Evolutionary conservation across 2,329 filamentous ascomycete genomes (phyloP).

Genomic region (Calonectria ilicicola): DNA sequence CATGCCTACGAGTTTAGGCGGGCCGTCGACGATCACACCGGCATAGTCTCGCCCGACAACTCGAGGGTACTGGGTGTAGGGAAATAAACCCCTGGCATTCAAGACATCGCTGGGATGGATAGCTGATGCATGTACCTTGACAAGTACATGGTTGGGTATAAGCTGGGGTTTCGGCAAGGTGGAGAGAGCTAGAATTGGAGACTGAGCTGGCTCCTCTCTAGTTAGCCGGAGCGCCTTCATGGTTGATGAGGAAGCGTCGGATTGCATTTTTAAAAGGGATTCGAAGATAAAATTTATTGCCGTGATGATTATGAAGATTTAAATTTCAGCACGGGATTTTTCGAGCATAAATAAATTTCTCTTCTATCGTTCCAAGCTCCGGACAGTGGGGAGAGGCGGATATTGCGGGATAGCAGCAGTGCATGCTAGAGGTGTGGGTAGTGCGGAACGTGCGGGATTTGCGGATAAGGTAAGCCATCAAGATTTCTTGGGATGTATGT

Average conservation of each 20-base stretch:
- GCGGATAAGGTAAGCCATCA: too few species aligned
- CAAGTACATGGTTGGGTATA: conserved; percentile 21
- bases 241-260: background rate
- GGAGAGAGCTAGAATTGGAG: background rate
- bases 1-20: conserved; percentile 10
- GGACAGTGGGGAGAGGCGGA: too few species aligned
- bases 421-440: too few species aligned
- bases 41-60: conserved; percentile 23
- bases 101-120: conserved; percentile 25
- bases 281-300: too few species aligned
- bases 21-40: conserved; percentile 22
- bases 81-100: conserved; percentile 7
- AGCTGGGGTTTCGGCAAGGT: conserved; percentile 16
- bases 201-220: background rate
- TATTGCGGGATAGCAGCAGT: too few species aligned
- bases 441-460: too few species aligned
- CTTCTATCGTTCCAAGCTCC: too few species aligned
- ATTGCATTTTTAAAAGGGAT: too few species aligned
- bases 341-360: too few species aligned
- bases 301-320: too few species aligned
- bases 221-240: background rate
- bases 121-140: conserved; percentile 21
- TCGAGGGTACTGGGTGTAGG: conserved; percentile 20
- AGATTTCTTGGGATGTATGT: too few species aligned
- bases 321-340: too few species aligned